These are phyloP conservation scores for Avena insularis DNA, from an alignment of 176 grass and related monocot genomes.

Conservation along the genomic window DNA sequence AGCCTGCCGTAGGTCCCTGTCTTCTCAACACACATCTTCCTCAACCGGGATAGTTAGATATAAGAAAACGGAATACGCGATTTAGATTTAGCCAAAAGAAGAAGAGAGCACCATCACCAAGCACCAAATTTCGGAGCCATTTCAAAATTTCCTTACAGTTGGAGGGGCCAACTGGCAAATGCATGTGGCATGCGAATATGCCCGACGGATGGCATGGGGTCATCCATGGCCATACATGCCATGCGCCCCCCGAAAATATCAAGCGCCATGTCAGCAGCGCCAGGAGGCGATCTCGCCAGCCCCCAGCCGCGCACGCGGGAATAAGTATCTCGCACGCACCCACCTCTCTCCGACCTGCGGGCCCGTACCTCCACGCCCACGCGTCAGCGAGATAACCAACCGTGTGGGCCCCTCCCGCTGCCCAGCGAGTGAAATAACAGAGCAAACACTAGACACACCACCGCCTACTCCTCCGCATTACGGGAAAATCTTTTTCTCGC, in stretches of 20 bases:
- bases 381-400: neutral
- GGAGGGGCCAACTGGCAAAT: neutral
- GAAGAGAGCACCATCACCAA: too few relatives aligned
- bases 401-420: slow-evolving; percentile 1
- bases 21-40: too few relatives aligned
- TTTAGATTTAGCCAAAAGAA: too few relatives aligned
- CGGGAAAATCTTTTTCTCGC: slow-evolving; percentile 71
- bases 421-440: slow-evolving; percentile 37
- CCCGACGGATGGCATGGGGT: slow-evolving; percentile 30
- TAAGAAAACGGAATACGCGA: neutral
- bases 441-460: slow-evolving; percentile 30
- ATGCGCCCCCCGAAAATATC: slow-evolving; percentile 82
- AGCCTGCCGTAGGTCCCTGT: too few relatives aligned
- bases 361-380: rapidly evolving
- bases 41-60: too few relatives aligned
- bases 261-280: slow-evolving; percentile 84
- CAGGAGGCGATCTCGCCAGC: slow-evolving; percentile 53
- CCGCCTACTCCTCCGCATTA: slow-evolving; percentile 30
- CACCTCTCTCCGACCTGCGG: slow-evolving; percentile 1
- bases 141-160: neutral
- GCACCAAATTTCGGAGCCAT: too few relatives aligned
- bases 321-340: slow-evolving; percentile 64
- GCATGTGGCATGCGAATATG: neutral
- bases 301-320: slow-evolving; percentile 43
- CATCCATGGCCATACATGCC: slow-evolving; percentile 53